Percentiles rank a stretch among this genome's conserved stretches.
Evolutionary conservation across 2,329 filamentous ascomycete species (phyloP).

Genomic region (Sarocladium brachiariae): DNA sequence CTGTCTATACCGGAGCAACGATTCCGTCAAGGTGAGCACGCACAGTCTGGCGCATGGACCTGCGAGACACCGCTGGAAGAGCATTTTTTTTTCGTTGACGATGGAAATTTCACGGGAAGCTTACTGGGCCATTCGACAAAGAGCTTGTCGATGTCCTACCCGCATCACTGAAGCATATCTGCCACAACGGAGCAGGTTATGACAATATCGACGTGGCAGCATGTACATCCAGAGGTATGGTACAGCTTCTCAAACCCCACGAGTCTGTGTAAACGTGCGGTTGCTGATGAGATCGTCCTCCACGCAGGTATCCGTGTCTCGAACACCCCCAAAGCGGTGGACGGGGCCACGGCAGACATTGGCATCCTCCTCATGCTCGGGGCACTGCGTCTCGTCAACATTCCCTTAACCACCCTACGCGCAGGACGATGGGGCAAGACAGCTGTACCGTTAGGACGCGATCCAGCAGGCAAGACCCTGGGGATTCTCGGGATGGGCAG

Average conservation of each 20-base stretch:
- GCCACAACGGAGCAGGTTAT: conserved; percentile 48
- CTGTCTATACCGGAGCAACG: conserved; percentile 1
- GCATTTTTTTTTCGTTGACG: not conserved
- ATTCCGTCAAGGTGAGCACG: not conserved
- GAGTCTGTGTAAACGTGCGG: no score
- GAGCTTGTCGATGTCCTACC: conserved; percentile 47
- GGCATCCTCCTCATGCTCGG: conserved; percentile 67
- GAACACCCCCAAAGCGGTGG: conserved; percentile 60
- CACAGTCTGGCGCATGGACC: no score
- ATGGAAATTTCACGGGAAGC: conserved; percentile 30
- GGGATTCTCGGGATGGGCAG: conserved; percentile 42
- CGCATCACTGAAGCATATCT: conserved; percentile 33
- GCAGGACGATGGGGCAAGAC: conserved; percentile 52
- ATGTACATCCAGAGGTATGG: conserved; percentile 36
- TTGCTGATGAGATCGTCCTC: no score
- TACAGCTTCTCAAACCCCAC: no score
- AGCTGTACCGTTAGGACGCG: conserved; percentile 16
- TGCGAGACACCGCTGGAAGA: not conserved
- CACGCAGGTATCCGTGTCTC: conserved; percentile 48
- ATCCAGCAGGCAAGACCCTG: conserved; percentile 36
- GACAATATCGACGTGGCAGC: conserved; percentile 62
- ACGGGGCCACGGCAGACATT: conserved; percentile 64
- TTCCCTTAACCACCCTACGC: conserved; percentile 50
- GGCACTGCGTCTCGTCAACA: conserved; percentile 59
- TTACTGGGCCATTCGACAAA: conserved; percentile 57